Evolutionary conservation across 805 yeast genomes (phyloP).

Genomic region (Sungouiozyma intestinalis): DNA sequence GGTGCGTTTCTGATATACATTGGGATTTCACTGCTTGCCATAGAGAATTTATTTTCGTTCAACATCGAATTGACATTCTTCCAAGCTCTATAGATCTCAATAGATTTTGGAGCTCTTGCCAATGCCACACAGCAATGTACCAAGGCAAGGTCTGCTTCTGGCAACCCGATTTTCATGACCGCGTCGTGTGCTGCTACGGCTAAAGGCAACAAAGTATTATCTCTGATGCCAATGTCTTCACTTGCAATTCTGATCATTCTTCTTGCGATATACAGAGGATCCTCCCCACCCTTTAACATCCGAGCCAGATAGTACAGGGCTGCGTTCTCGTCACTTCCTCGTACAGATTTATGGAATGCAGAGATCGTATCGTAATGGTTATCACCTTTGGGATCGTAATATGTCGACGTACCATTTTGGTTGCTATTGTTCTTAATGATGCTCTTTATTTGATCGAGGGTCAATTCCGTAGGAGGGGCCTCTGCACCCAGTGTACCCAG

Average conservation of each 20-base stretch:
- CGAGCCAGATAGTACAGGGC: constrained; percentile 76
- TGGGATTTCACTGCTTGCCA: constrained; percentile 49
- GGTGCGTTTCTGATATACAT: constrained; percentile 91
- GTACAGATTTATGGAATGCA: constrained; percentile 85
- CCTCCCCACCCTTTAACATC: constrained; percentile 92
- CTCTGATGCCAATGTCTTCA: constrained; percentile 85
- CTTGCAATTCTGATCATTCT: constrained; percentile 91
- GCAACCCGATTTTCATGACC: constrained; percentile 83
- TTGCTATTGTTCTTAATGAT: constrained; percentile 41
- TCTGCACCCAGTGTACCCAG: constrained; percentile 13
- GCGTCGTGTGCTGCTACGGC: constrained; percentile 81
- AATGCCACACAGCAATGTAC: constrained; percentile 92
- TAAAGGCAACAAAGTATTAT: constrained; percentile 75
- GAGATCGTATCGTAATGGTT: constrained; percentile 91
- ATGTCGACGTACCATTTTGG: constrained; percentile 17
- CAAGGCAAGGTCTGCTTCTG: constrained; percentile 80
- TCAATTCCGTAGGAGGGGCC: constrained; percentile 17
- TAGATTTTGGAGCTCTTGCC: constrained; percentile 77
- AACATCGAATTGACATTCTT: constrained; percentile 51
- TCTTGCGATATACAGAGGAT: constrained; percentile 79
- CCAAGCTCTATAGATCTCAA: constrained; percentile 77
- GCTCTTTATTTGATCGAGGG: constrained; percentile 27
- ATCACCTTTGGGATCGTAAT: constrained; percentile 81
- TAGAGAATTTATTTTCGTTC: constrained; percentile 36
- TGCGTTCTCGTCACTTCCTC: constrained; percentile 88